Evolutionary conservation across 192 early-diverging fungal species (phyloP).

Genomic region (Rhizophlyctis rosea): DNA sequence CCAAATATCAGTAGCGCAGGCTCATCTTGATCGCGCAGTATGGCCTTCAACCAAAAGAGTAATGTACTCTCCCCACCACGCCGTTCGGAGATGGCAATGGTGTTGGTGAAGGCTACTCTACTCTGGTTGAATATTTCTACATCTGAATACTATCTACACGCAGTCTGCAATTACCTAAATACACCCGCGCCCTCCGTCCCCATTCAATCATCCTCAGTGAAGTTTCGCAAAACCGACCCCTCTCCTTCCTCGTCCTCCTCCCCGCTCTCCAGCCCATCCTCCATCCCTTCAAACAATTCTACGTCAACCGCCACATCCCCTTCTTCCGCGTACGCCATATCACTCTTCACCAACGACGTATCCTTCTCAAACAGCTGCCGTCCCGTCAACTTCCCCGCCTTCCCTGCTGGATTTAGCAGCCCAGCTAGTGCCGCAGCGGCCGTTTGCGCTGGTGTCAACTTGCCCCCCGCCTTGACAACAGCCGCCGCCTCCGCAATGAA

Average conservation of each 20-base stretch:
- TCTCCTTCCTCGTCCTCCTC: conserved; percentile 59
- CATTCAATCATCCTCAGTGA: background rate
- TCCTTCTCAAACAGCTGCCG: conserved; percentile 92
- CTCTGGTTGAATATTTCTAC: too few species aligned
- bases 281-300: conserved; percentile 63
- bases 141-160: too few species aligned
- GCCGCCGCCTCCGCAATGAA: conserved; percentile 71
- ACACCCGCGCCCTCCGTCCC: too few species aligned
- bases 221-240: conserved; percentile 36
- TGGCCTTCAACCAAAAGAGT: too few species aligned
- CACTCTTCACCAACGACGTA: conserved; percentile 75
- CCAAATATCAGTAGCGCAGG: too few species aligned
- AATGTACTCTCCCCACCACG: too few species aligned
- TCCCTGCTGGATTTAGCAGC: conserved; percentile 30
- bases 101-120: too few species aligned
- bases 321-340: conserved; percentile 76
- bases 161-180: too few species aligned
- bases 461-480: conserved; percentile 17
- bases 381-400: conserved; percentile 51
- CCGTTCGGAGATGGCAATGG: too few species aligned
- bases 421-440: conserved; percentile 31
- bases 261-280: conserved; percentile 44
- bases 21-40: too few species aligned
- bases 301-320: conserved; percentile 85
- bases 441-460: conserved; percentile 21